Conservation (phyloP, 768 basidiomycete species). For the Candolleomyces aberdarensis region DNA sequence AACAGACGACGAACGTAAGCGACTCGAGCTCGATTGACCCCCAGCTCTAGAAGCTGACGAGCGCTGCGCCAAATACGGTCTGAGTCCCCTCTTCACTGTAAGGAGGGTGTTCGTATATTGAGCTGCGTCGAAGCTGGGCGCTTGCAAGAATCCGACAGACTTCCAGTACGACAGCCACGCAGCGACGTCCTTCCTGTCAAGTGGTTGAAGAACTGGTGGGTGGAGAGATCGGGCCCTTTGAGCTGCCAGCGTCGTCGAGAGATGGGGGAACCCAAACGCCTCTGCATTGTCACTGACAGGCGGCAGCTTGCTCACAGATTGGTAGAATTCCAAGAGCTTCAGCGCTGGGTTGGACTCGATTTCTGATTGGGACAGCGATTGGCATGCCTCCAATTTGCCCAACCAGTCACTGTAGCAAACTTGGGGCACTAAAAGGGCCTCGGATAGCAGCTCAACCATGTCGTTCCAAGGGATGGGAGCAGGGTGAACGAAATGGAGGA, state of each 20-base stretch:
- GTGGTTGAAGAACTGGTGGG: neutral
- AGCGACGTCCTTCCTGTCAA: conserved; percentile 12
- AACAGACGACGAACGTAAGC: neutral
- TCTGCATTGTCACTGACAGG: conserved; percentile 12
- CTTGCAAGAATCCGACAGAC: neutral
- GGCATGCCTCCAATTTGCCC: conserved; percentile 18
- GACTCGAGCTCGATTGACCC: neutral
- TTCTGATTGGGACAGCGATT: neutral
- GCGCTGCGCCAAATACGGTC: neutral
- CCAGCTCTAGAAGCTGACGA: neutral
- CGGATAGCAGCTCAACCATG: conserved; percentile 17
- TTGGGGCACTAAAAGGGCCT: conserved; percentile 22
- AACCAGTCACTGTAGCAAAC: conserved; percentile 31
- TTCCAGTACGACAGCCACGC: conserved; percentile 15
- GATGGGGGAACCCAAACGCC: conserved; percentile 19
- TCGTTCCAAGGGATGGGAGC: conserved; percentile 19
- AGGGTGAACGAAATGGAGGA: conserved; percentile 27
- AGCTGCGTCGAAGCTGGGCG: neutral
- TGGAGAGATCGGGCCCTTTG: conserved; percentile 7
- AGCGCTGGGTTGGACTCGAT: conserved; percentile 21
- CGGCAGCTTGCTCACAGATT: conserved; percentile 11
- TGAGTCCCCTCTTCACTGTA: neutral
- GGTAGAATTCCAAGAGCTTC: conserved; percentile 26
- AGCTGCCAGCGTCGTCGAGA: conserved; percentile 10
- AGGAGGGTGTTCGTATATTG: neutral